These are phyloP conservation scores for Candida dubliniensis DNA, from an alignment of 1,139 yeast species.

Conservation along the genomic window DNA sequence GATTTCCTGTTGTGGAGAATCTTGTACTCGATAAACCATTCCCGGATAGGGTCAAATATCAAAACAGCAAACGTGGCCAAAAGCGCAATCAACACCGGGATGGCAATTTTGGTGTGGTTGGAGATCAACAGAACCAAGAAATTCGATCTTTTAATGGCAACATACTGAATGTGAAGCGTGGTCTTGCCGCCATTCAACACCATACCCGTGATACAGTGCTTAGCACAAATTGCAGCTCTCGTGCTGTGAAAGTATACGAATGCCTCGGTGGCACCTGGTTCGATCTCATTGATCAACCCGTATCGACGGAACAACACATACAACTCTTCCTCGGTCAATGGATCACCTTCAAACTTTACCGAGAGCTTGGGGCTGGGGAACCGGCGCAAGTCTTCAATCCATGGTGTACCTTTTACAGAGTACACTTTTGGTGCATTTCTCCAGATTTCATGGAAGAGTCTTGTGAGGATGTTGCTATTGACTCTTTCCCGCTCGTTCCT, in stretches of 20 bases:
- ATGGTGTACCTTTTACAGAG: constrained; percentile 87
- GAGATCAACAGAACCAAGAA: constrained; percentile 54
- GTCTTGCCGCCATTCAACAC: constrained; percentile 54
- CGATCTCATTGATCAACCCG: constrained; percentile 77
- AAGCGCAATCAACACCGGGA: constrained; percentile 52
- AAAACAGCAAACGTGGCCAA: constrained; percentile 78
- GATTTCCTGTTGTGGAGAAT: constrained; percentile 49
- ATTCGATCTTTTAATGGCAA: constrained; percentile 53
- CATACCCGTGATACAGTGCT: constrained; percentile 86
- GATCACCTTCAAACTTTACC: constrained; percentile 71
- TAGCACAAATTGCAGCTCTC: constrained; percentile 80
- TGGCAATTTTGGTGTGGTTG: constrained; percentile 80
- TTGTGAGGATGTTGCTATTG: constrained; percentile 30
- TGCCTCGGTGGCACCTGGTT: constrained; percentile 31
- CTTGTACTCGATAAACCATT: constrained; percentile 73
- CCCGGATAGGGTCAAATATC: constrained; percentile 89
- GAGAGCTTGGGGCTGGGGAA: constrained; percentile 64
- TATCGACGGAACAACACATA: constrained; percentile 83
- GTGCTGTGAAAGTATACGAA: constrained; percentile 51
- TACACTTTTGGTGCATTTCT: constrained; percentile 46
- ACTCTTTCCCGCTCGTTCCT: constrained; percentile 22
- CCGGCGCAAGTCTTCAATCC: constrained; percentile 91
- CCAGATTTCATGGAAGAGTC: constrained; percentile 17
- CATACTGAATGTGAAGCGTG: constrained; percentile 70
- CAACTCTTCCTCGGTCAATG: constrained; percentile 78